A percentile compares a stretch with the other conserved stretches of the same genome.
These are phyloP conservation scores for Aquilaria sinensis DNA, from an alignment of 345 rosid species.

Conservation along the genomic window DNA sequence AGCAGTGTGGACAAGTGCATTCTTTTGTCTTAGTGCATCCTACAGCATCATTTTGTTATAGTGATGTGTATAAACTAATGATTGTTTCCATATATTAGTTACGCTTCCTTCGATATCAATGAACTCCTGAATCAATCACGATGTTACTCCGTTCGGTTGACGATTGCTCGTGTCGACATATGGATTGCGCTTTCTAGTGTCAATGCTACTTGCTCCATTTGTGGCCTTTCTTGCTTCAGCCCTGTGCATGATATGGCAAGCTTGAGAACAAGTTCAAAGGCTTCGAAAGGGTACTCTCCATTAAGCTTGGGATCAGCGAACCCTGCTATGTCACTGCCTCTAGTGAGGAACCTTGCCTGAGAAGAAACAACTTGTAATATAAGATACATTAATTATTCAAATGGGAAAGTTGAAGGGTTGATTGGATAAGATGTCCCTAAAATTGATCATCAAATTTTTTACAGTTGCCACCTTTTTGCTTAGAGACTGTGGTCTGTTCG, in stretches of 20 bases:
- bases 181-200: conserved; percentile 33
- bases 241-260: conserved; percentile 54
- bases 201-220: conserved; percentile 49
- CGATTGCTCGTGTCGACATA: conserved; percentile 18
- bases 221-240: conserved; percentile 44
- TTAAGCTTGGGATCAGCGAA: conserved; percentile 47
- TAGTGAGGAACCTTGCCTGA: conserved; percentile 38
- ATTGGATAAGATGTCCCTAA: not conserved
- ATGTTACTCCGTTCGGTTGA: too few species aligned
- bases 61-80: too few species aligned
- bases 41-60: not conserved
- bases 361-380: not conserved
- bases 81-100: too few species aligned
- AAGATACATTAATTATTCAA: not conserved
- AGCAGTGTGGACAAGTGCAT: too few species aligned
- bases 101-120: too few species aligned
- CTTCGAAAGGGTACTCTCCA: conserved; percentile 40
- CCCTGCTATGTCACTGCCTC: conserved; percentile 32
- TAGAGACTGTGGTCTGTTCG: conserved; percentile 33
- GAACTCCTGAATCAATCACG: too few species aligned
- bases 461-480: conserved; percentile 33
- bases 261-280: conserved; percentile 35
- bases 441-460: not conserved
- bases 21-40: not conserved
- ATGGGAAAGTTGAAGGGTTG: too few species aligned